Base-by-base conservation (phyloP, 163 green algal species). In the Coccomyxa subellipsoidea region DNA sequence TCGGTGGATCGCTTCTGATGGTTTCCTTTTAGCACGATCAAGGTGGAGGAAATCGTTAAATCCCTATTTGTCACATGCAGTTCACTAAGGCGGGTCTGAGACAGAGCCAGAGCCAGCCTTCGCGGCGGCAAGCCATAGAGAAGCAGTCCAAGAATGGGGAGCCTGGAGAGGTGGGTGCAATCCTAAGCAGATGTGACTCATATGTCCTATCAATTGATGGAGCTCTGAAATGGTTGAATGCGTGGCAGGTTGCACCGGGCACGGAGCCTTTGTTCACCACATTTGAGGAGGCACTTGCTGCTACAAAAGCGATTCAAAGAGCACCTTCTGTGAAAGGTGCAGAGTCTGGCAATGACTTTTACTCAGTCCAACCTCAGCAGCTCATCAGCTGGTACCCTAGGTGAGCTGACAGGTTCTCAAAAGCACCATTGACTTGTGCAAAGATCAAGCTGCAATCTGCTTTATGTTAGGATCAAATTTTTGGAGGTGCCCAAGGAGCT, bases 351-450 rank as follows among this genome's bases (percentile, higher is more conserved):
- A 89, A 89, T 39, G 37, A 69, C 0, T 88, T 85, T 69, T 89
- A 89, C 76, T 89, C 78, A 6, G 25, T 36, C 8, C 86, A 87
- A 75, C 88, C 86, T 32, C 85, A 88, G 29, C 89, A 93, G 75
- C 23, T 91, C 36, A 80, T 93, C 35, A 86, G 70, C 72, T 88
- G 85, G 82, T 88, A 90, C 69, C 90, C 90, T 0, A 84, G 85
- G 85, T 88, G 39, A 23, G 8, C 29, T 23, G 8, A 25, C 75
- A 38, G 23, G 0, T 35, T 37, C 66, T 18, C 66, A 73, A 1
- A 12, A 66, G n/a, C n/a, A n/a, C n/a, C n/a, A n/a, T n/a, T n/a
- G n/a, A n/a, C n/a, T n/a, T n/a, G n/a, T n/a, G n/a, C n/a, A n/a
- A n/a, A n/a, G n/a, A n/a, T n/a, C n/a, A 10, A 54, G 39, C 39